phyloP scores from a whole-genome alignment of 2,329 filamentous ascomycete genomes.

The Tricladium varicosporioides region DNA sequence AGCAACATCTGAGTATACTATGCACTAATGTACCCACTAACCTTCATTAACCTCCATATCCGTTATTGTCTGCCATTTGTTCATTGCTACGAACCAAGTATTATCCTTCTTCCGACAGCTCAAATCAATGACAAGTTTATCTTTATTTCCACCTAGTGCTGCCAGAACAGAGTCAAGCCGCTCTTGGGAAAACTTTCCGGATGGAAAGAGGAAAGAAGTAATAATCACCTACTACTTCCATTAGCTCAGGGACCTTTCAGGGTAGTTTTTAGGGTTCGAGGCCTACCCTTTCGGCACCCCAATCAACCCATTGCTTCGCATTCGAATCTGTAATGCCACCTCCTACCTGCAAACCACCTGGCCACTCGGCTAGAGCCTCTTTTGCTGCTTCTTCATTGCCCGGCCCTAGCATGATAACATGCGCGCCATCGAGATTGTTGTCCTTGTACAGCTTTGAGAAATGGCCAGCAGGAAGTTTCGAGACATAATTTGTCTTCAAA shows the following conservation, averaged over 20 bases:
- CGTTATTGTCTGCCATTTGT: slow-evolving; percentile 98
- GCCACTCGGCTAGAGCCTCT: slow-evolving; percentile 78
- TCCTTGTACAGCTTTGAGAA: slow-evolving; percentile 81
- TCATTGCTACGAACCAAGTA: slow-evolving; percentile 96
- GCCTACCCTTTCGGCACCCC: slow-evolving; percentile 82
- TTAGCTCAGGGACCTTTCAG: slow-evolving; percentile 15
- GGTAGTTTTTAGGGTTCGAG: background rate
- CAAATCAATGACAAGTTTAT: slow-evolving; percentile 88
- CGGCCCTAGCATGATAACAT: slow-evolving; percentile 95
- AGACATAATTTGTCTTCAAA: slow-evolving; percentile 91
- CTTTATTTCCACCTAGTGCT: slow-evolving; percentile 70
- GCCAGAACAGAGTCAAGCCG: slow-evolving; percentile 72
- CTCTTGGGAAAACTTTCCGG: slow-evolving; percentile 74
- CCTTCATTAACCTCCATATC: slow-evolving; percentile 92
- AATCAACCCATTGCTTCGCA: slow-evolving; percentile 80
- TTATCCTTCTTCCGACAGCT: slow-evolving; percentile 76
- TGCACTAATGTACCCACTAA: slow-evolving; percentile 38
- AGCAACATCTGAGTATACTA: slow-evolving; percentile 6
- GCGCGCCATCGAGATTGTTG: slow-evolving; percentile 71
- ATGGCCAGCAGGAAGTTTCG: slow-evolving; percentile 74
- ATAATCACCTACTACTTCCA: slow-evolving; percentile 75
- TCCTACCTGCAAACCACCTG: slow-evolving; percentile 78
- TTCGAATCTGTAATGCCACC: slow-evolving; percentile 91
- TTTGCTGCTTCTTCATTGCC: slow-evolving; percentile 79
- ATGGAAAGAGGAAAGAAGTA: slow-evolving; percentile 90